phyloP scores from a whole-genome alignment of 1,139 yeast species.

The Kodamaea arcana region DNA sequence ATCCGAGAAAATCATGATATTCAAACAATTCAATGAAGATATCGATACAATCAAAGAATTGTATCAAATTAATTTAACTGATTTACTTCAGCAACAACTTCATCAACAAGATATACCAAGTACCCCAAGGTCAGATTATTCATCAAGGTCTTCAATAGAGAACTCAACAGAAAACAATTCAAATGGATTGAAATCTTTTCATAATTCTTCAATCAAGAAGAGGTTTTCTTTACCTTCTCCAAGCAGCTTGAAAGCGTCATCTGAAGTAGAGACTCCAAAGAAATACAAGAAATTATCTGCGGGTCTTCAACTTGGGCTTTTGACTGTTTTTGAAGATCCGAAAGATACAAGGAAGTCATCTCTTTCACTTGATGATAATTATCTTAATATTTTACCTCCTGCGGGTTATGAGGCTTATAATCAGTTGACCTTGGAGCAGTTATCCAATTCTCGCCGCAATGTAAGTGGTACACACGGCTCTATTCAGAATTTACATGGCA shows the following conservation, averaged over 20 bases:
- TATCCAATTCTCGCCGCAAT: constrained; percentile 12
- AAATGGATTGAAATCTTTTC: constrained; percentile 33
- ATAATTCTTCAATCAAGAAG: constrained; percentile 26
- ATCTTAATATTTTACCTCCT: constrained; percentile 25
- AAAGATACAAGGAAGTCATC: constrained; percentile 7
- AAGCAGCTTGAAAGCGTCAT: constrained; percentile 1
- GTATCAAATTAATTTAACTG: constrained; percentile 28
- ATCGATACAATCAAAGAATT: constrained; percentile 26
- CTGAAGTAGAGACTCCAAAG: constrained; percentile 12
- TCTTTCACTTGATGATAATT: constrained; percentile 27
- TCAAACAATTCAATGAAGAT: constrained; percentile 36
- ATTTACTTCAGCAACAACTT: constrained; percentile 21
- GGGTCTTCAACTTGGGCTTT: constrained; percentile 38
- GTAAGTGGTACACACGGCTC: background rate
- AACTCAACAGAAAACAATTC: constrained; percentile 5
- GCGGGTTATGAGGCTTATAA: constrained; percentile 29
- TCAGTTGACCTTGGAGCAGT: constrained; percentile 33
- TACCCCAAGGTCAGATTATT: constrained; percentile 13
- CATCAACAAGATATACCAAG: constrained; percentile 7
- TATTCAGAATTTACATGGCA: background rate
- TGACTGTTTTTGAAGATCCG: constrained; percentile 40
- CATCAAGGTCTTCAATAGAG: constrained; percentile 13
- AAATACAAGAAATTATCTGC: constrained; percentile 32
- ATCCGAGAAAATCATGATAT: constrained; percentile 36
- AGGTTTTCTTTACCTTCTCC: constrained; percentile 24